Base-by-base conservation (phyloP, 768 basidiomycete species). In the Tubosaeta brunneosetosa region DNA sequence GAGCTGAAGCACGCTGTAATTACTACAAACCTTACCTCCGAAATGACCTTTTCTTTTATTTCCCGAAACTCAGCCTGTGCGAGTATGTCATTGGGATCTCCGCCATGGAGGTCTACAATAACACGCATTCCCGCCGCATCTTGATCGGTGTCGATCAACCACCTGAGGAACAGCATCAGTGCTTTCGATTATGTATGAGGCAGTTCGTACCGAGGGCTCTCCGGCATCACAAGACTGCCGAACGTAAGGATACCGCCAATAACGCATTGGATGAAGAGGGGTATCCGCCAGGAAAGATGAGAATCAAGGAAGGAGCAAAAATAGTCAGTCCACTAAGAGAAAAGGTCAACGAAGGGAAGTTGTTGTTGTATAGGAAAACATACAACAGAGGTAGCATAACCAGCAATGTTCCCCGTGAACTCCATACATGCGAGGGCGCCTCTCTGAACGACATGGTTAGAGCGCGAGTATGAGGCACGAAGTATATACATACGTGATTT, bases 361-460 rank as follows among this genome's bases (percentile, higher is more conserved):
- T 13, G 1, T 16, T 34, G 6, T 16, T 34, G 6, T 13, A 47
- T 40, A 47, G 16, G 27, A 10, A 49, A 48, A 74, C 89, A 55
- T 73, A 93, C 91, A 58, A 95, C 91, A 16, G 89, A 93, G 45
- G 82, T 80, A 10, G 91, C 86, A 66, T 97, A 97, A 47, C 94
- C 94, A 43, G 91, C 73, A 61, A 97, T 85, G 64, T 95, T 95
- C 56, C 87, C 86, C 3, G 94, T 94, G 66, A 97, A 97, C 63
- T 97, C 94, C 81, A 97, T 92, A 62, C 91, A 94, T 2, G 93
- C 94, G 38, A 97, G 75, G 38, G 89, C 85, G 44, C 94, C 94
- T 59, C 94, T 83, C 86, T 94, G 61, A 50, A 31, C 14, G 6
- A 50, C 48, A 40, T 22, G 22, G 48, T 45, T 52, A 50, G 25